Conservation (phyloP, 2,329 filamentous ascomycete species). For the Beauveria varroae region DNA sequence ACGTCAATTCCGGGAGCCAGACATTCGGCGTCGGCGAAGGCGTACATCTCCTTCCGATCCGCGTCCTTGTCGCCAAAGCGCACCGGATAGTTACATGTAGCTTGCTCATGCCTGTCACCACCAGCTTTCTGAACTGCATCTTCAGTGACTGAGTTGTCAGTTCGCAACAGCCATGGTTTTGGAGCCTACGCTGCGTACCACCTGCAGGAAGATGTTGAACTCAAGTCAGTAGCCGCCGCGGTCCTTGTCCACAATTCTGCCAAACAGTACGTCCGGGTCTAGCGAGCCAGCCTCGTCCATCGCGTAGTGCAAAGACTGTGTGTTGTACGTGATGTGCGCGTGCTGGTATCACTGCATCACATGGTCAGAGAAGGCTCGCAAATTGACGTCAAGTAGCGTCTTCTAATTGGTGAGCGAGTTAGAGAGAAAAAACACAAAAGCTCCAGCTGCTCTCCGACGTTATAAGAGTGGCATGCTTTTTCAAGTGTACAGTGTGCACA, state of each 20-base stretch:
- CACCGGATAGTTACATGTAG: constrained; percentile 2
- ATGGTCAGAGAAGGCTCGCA: not conserved
- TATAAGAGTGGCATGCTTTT: not conserved
- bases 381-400: not conserved
- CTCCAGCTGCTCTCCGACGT: not conserved
- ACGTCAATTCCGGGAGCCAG: not conserved
- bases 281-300: not conserved
- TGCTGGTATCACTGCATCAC: not conserved
- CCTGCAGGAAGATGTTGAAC: not conserved
- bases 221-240: constrained; percentile 7
- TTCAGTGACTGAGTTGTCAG: not conserved
- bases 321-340: constrained; percentile 7
- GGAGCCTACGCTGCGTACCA: constrained; percentile 1
- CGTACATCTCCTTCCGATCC: constrained; percentile 1
- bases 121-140: not conserved
- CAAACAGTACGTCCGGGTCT: not conserved
- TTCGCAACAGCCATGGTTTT: not conserved
- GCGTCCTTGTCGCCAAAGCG: not conserved
- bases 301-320: not conserved
- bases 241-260: not conserved
- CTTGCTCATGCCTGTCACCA: not conserved
- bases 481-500: not conserved
- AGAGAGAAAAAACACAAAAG: not conserved
- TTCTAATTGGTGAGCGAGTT: not conserved
- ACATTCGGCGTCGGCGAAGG: constrained; percentile 5